Evolutionary conservation across 1,284 basidiomycete species (phyloP).

Genomic region (Cryptococcus sp.): DNA sequence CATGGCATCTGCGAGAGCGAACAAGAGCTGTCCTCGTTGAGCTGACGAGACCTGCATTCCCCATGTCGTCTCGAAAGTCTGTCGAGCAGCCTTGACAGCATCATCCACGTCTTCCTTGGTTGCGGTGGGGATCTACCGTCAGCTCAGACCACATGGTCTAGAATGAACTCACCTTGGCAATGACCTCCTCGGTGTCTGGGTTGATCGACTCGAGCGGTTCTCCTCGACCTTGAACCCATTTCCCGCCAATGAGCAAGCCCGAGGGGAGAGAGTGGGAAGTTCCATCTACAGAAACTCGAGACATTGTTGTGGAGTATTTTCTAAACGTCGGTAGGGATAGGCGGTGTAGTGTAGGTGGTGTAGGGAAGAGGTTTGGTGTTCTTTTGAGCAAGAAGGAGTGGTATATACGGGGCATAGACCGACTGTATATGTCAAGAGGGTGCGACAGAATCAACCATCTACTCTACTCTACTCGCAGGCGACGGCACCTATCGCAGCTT

Average conservation of each 20-base stretch:
- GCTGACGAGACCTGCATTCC: constrained; percentile 78
- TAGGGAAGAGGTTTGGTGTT: no score
- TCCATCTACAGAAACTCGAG: background rate
- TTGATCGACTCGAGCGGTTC: background rate
- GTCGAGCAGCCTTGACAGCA: constrained; percentile 75
- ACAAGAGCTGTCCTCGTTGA: constrained; percentile 65
- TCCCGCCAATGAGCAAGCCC: constrained; percentile 2
- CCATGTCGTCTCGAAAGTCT: constrained; percentile 79
- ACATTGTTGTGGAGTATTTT: background rate
- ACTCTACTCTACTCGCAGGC: no score
- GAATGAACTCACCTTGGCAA: background rate
- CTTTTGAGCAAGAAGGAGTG: no score
- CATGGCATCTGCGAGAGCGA: constrained; percentile 85
- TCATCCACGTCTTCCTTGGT: constrained; percentile 63
- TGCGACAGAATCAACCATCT: no score
- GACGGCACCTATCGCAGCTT: no score
- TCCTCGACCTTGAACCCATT: constrained; percentile 4
- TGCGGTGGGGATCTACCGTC: constrained; percentile 10
- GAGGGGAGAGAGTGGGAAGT: background rate
- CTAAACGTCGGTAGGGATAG: no score
- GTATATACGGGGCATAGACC: no score
- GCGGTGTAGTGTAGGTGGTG: no score
- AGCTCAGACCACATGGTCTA: no score
- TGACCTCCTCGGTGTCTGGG: constrained; percentile 5
- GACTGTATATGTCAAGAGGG: no score